Evolutionary conservation across 2,329 filamentous ascomycete genomes (phyloP), one percentile per base, ranked within the genome.

Genomic region (Chrysoporthe deuterocubensis): DNA sequence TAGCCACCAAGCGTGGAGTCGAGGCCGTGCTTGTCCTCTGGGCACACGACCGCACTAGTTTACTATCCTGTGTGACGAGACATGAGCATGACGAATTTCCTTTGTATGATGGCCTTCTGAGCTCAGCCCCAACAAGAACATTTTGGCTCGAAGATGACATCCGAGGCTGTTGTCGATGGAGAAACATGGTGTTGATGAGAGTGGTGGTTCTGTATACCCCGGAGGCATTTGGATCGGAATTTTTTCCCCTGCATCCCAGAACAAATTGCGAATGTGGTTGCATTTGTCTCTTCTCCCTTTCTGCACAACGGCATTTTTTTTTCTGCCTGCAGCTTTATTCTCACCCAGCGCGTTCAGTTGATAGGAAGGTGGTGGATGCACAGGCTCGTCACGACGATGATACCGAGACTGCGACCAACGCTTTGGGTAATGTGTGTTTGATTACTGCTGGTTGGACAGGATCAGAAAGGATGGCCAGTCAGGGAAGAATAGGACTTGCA

Each of bases 21-120:
- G 65, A 63, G 69, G 64, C 69, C 66, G 40, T 18, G 50, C 54
- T 67, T 66, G 61, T 59, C 64, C 67, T 21, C 58, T 65, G 58
- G 50, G 56, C 65, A 62, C 58, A 71, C 62, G 67, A 62, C 58
- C 59, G 40, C 58, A 66, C 59, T 65, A 65, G 62, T 59, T 56
- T 56, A 56, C 44, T 65, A 59, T 58, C 59, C 66, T 65, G 62
- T 60, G 52, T 70, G 67, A 73, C 69, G 72, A 73, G 68, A 72
- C 62, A 74, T 69, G 73, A 71, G 67, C 62, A 70, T 70, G 71
- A 74, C 69, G 73, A 73, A 68, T 71, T 71, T 68, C 68, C 69
- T 67, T 71, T 73, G 67, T 67, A 46, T 68, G 26, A 26, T 18
- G 58, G 58, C 42, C 50, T 46, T 43, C 60, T 18, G 56, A 60